Evolutionary conservation across 1,284 basidiomycete genomes (phyloP).

Genomic region (Austropuccinia psidii): DNA sequence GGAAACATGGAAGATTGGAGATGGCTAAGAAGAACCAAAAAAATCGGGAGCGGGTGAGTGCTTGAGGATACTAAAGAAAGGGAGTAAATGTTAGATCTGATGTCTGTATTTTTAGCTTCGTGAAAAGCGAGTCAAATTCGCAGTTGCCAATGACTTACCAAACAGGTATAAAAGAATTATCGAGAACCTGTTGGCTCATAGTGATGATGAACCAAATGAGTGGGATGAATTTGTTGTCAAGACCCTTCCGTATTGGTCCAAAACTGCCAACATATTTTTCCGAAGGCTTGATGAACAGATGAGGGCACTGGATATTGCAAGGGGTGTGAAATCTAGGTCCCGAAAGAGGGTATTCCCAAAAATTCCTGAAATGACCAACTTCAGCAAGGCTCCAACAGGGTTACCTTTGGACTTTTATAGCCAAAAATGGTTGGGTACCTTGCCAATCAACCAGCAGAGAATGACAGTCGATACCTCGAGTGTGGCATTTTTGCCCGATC

Average conservation of each 20-base stretch:
- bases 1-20: not conserved
- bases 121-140: not conserved
- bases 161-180: not conserved
- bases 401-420: conserved; percentile 24
- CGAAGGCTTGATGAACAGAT: not conserved
- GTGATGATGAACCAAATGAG: conserved; percentile 13
- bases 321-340: too few relatives aligned
- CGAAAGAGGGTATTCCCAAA: not conserved
- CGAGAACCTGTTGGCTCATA: not conserved
- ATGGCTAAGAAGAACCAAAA: not conserved
- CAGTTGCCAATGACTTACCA: not conserved
- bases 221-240: not conserved
- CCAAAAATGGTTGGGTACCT: not conserved
- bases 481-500: conserved; percentile 6
- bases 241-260: conserved; percentile 1
- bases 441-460: not conserved
- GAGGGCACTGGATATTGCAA: not conserved
- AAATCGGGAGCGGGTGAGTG: conserved; percentile 12
- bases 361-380: not conserved
- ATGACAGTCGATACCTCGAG: not conserved
- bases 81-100: not conserved
- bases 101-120: not conserved
- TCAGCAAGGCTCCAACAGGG: not conserved
- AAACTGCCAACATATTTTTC: conserved; percentile 1
- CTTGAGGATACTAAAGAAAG: not conserved